Base-by-base conservation (phyloP, 2,329 filamentous ascomycete species). In the Neonectria hederae region DNA sequence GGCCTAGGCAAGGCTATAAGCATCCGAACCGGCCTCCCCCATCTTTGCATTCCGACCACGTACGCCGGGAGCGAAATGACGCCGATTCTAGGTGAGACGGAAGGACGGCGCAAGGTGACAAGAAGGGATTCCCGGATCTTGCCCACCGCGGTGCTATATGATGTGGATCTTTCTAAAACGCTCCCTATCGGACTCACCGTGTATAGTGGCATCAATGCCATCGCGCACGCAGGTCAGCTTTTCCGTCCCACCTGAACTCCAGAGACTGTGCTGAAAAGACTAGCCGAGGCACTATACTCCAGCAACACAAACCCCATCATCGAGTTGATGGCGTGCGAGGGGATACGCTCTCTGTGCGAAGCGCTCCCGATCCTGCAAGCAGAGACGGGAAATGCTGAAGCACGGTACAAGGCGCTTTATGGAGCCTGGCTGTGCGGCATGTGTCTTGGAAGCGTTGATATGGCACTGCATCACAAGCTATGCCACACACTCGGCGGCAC, bases 21-120 rank as follows among this genome's bases (percentile, higher is more conserved):
- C 65, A 80, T 86, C 61, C 82, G 84, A 17, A 87, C 84, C 2
- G 84, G 84, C 0, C 72, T 87, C 43, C 82, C 81, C 26, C 85
- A 88, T 13, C 42, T 88, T 59, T 62, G 54, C 22, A 84, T 89
- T 56, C 86, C 87, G 17, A 89, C 86, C 2, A 88, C 86, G 0
- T 89, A 88, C 69, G 83, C 86, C 5, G 86, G 86, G 9, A 87
- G 85, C 65, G 89, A 90, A 72, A 88, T 90, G 83, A 90, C 88
- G 3, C 86, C 88, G 0, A 89, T 90, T 55, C 77, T 90, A 13
- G 88, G 88, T 2, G 87, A 90, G 76, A 90, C 87, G 0, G 79
- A 81, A n/a, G 82, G 85, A 54, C 86, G 88, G 1, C 72, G 81
- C 64, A 89, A 90, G 77, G 85, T 83, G 62, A 90, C 87, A 5